These are phyloP conservation scores for Arthrocladium fulminans DNA, from an alignment of 2,329 filamentous ascomycete species.

Conservation along the genomic window DNA sequence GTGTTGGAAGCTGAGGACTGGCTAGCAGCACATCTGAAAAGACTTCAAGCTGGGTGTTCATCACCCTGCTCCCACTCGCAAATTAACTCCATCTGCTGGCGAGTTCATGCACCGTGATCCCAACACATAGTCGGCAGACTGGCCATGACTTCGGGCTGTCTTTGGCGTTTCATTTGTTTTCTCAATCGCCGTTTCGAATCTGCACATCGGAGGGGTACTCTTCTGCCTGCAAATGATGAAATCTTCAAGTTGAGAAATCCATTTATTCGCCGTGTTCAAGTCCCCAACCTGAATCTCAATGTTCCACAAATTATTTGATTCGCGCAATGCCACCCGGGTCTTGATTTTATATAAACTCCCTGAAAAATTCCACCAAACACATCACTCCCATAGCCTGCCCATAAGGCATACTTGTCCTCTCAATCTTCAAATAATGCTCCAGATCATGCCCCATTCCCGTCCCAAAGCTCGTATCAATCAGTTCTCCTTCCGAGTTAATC, in stretches of 20 bases:
- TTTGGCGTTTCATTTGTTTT: too few relatives aligned
- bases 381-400: constrained; percentile 80
- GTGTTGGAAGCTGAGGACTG: constrained; percentile 9
- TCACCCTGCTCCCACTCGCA: neutral
- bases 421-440: constrained; percentile 70
- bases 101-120: too few relatives aligned
- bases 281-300: neutral
- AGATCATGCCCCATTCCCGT: constrained; percentile 66
- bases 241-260: too few relatives aligned
- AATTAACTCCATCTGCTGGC: too few relatives aligned
- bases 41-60: constrained; percentile 8
- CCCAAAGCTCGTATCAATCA: constrained; percentile 67
- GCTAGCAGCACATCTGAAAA: neutral
- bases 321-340: neutral
- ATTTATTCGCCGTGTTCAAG: neutral
- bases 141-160: too few relatives aligned
- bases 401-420: constrained; percentile 72
- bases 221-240: too few relatives aligned
- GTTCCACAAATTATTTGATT: neutral
- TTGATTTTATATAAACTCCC: constrained; percentile 41
- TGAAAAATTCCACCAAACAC: constrained; percentile 64
- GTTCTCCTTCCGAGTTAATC: constrained; percentile 58
- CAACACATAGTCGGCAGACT: too few relatives aligned
- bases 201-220: too few relatives aligned
- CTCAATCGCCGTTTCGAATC: too few relatives aligned